Evolutionary conservation across 306 rosid genomes (phyloP).

Genomic region (Prunus fruticosa): DNA sequence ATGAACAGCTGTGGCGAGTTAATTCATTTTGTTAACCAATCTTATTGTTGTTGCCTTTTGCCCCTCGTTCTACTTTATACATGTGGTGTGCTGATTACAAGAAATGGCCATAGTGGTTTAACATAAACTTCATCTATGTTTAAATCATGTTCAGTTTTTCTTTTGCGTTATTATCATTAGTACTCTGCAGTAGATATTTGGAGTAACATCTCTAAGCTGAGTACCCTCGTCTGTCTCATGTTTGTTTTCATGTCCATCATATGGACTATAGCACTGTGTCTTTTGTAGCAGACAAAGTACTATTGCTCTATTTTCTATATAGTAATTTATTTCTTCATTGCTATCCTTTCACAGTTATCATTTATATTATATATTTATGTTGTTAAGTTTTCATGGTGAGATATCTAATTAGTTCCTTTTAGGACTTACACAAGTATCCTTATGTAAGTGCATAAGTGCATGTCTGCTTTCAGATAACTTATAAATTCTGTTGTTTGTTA

Average conservation of each 20-base stretch:
- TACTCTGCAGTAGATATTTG: background rate
- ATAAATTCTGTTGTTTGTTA: constrained; percentile 16
- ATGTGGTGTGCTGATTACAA: background rate
- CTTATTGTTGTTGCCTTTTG: background rate
- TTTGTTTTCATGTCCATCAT: background rate
- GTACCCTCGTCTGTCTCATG: background rate
- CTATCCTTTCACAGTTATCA: background rate
- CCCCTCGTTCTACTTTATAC: background rate
- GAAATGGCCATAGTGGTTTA: background rate
- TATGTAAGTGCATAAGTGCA: background rate
- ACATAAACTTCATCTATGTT: too few species aligned
- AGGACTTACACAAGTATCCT: too few species aligned
- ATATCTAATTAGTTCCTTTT: background rate
- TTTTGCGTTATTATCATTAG: background rate
- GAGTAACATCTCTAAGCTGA: background rate
- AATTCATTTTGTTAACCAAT: background rate
- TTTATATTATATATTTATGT: background rate
- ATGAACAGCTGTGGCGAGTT: background rate
- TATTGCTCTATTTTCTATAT: too few species aligned
- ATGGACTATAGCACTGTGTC: background rate
- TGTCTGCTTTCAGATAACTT: constrained; percentile 3
- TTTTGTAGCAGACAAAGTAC: too few species aligned
- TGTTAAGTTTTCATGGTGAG: background rate
- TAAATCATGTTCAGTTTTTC: too few species aligned
- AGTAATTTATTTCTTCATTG: too few species aligned